Evolutionary conservation across 2,329 filamentous ascomycete genomes (phyloP).

Genomic region (Xylaria hypoxylon): DNA sequence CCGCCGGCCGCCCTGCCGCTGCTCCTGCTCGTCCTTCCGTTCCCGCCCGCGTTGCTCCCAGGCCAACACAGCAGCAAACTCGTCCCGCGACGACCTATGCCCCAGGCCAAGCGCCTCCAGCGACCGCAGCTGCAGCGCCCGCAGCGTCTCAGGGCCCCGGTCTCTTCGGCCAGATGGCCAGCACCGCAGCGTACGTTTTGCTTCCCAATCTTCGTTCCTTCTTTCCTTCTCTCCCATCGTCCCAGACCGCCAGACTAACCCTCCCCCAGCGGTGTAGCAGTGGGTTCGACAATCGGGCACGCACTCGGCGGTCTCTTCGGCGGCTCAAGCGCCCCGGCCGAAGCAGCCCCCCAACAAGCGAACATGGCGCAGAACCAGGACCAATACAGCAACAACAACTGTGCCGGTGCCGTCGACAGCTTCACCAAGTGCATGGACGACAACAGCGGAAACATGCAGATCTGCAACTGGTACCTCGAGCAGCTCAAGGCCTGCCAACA

Average conservation of each 20-base stretch:
- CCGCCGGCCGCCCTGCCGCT: slow-evolving; percentile 63
- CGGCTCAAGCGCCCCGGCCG: slow-evolving; percentile 71
- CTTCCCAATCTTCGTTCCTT: slow-evolving; percentile 3
- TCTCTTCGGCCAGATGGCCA: slow-evolving; percentile 96
- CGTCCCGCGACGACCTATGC: slow-evolving; percentile 78
- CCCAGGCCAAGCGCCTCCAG: slow-evolving; percentile 59
- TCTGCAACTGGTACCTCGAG: slow-evolving; percentile 98
- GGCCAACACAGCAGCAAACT: slow-evolving; percentile 68
- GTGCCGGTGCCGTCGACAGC: slow-evolving; percentile 80
- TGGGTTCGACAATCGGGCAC: slow-evolving; percentile 95
- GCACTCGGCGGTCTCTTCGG: slow-evolving; percentile 93
- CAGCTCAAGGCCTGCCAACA: slow-evolving; percentile 92
- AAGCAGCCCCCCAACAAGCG: slow-evolving; percentile 62
- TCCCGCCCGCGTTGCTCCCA: slow-evolving; percentile 63
- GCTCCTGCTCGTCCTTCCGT: slow-evolving; percentile 71
- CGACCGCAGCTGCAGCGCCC: slow-evolving; percentile 55
- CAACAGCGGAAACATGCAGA: slow-evolving; percentile 91
- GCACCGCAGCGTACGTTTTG: slow-evolving; percentile 83
- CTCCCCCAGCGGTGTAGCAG: slow-evolving; percentile 83
- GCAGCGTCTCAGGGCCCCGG: slow-evolving; percentile 77
- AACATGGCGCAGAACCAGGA: slow-evolving; percentile 63
- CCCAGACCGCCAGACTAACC: slow-evolving; percentile 41
- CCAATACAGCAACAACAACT: slow-evolving; percentile 75
- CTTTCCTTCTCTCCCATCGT: slow-evolving; percentile 11
- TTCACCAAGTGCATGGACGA: slow-evolving; percentile 99